These are phyloP conservation scores for Cyberlindnera bimundalis DNA, from an alignment of 805 yeast genomes.

Conservation along the genomic window DNA sequence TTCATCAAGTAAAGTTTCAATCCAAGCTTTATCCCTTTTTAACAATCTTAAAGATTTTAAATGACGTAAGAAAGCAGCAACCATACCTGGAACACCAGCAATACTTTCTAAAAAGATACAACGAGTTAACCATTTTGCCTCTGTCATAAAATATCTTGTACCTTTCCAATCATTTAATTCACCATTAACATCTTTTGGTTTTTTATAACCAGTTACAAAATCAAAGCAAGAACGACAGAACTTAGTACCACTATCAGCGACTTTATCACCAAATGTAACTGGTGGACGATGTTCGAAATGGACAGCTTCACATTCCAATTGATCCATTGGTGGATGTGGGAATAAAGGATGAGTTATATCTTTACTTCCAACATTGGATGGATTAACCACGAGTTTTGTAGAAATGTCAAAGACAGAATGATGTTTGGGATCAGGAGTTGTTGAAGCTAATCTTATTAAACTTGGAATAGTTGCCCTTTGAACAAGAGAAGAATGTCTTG, in stretches of 20 bases:
- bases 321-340: conserved; percentile 41
- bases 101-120: conserved; percentile 63
- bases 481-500: too few relatives aligned
- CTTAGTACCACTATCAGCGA: conserved; percentile 47
- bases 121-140: conserved; percentile 59
- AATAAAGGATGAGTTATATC: conserved; percentile 25
- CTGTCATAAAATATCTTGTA: conserved; percentile 50
- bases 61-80: conserved; percentile 69
- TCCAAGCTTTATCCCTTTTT: conserved; percentile 69
- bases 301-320: conserved; percentile 39
- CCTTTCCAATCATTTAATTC: conserved; percentile 31
- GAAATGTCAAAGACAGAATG: conserved; percentile 4
- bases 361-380: background rate
- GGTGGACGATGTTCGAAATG: conserved; percentile 52
- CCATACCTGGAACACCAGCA: conserved; percentile 82
- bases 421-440: background rate
- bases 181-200: conserved; percentile 42
- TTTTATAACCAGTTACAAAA: conserved; percentile 59
- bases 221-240: conserved; percentile 52
- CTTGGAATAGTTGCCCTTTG: background rate
- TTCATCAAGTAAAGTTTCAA: conserved; percentile 69
- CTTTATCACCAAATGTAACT: conserved; percentile 41
- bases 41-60: conserved; percentile 59
- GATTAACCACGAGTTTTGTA: conserved; percentile 4
- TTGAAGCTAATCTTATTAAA: background rate